phyloP scores from a whole-genome alignment of 2,329 filamentous ascomycete genomes.

The Clarireedia hainanense region DNA sequence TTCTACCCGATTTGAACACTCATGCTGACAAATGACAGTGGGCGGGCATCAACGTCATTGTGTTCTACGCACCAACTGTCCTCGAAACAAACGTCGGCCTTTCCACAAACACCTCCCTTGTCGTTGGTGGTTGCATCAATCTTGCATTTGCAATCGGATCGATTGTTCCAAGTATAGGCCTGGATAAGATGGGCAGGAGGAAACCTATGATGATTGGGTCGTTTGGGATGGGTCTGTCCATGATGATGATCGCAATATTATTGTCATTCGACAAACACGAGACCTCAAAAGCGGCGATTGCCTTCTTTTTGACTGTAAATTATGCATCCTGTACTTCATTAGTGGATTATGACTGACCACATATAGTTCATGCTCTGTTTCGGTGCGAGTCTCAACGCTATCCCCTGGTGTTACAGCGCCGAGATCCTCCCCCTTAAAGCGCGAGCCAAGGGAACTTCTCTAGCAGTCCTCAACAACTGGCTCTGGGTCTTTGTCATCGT shows the following conservation, averaged over 20 bases:
- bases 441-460: neutral
- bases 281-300: neutral
- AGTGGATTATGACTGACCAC: neutral
- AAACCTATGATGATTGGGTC: slow-evolving; percentile 70
- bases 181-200: slow-evolving; percentile 75
- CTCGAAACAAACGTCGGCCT: slow-evolving; percentile 54
- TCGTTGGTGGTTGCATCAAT: slow-evolving; percentile 24
- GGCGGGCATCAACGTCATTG: slow-evolving; percentile 14
- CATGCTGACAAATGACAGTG: slow-evolving; percentile 26
- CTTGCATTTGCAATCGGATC: slow-evolving; percentile 55
- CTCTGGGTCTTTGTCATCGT: neutral
- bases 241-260: slow-evolving; percentile 43
- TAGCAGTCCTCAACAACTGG: neutral
- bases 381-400: neutral
- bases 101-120: slow-evolving; percentile 35
- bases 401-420: neutral
- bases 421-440: neutral
- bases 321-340: neutral
- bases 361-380: neutral
- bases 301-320: neutral
- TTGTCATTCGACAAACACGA: neutral
- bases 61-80: slow-evolving; percentile 37
- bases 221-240: slow-evolving; percentile 35
- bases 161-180: slow-evolving; percentile 73
- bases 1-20: neutral